Percentiles rank a stretch among this genome's conserved stretches.
Evolutionary conservation across 495 filamentous ascomycete genomes (phyloP).

Genomic region (Staphylotrichum longicolle): DNA sequence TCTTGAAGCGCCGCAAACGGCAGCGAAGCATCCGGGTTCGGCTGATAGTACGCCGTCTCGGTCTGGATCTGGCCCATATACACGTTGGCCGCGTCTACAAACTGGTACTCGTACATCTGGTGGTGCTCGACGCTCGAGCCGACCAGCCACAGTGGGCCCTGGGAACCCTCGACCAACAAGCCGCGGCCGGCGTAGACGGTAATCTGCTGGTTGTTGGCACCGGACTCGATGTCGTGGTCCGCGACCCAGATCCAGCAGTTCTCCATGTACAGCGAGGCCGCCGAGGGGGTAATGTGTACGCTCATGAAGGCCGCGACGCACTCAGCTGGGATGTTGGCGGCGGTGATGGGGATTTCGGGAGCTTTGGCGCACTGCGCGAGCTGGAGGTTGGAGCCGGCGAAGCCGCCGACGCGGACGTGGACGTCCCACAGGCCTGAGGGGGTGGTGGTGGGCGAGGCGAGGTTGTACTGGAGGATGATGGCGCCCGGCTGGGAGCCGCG

Average conservation of each 20-base stretch:
- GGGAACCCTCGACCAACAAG: constrained; percentile 55
- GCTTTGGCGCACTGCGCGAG: constrained; percentile 66
- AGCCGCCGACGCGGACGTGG: constrained; percentile 78
- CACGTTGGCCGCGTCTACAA: constrained; percentile 61
- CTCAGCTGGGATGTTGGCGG: constrained; percentile 37
- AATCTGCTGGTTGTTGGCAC: constrained; percentile 58
- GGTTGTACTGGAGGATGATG: constrained; percentile 84
- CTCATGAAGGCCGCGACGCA: constrained; percentile 69
- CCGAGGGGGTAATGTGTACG: constrained; percentile 62
- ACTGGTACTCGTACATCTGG: constrained; percentile 74
- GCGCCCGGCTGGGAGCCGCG: constrained; percentile 74
- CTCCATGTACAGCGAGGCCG: constrained; percentile 58
- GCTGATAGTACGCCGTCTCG: constrained; percentile 65
- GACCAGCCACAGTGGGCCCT: constrained; percentile 58
- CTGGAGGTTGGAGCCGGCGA: constrained; percentile 73
- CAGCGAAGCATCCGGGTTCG: constrained; percentile 67
- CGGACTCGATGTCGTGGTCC: constrained; percentile 71
- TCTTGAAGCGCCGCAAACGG: constrained; percentile 59
- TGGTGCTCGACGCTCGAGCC: constrained; percentile 64
- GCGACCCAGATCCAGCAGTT: constrained; percentile 70
- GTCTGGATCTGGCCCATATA: constrained; percentile 75
- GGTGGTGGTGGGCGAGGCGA: constrained; percentile 57
- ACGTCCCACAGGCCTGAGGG: constrained; percentile 85
- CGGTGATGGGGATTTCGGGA: constrained; percentile 46
- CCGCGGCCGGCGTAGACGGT: constrained; percentile 70